Conservation (phyloP, 2,329 filamentous ascomycete species). For the Endoconidiophora polonica region DNA sequence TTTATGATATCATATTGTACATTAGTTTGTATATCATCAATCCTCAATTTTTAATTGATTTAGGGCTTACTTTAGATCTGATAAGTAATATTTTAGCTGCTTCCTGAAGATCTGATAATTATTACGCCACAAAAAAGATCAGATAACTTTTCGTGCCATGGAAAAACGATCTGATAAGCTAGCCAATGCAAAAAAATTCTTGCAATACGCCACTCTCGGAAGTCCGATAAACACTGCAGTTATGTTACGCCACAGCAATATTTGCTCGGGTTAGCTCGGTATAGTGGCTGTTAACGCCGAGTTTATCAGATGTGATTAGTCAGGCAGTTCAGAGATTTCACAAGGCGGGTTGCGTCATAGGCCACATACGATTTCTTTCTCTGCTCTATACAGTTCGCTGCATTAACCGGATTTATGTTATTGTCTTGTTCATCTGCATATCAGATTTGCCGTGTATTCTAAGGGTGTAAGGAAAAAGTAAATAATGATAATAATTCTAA, state of each 20-base stretch:
- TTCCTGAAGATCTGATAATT: too few species aligned
- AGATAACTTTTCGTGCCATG: neutral
- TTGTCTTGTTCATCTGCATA: neutral
- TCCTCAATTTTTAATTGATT: too few species aligned
- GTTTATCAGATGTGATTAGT: conserved; percentile 9
- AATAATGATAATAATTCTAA: too few species aligned
- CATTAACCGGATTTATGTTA: neutral
- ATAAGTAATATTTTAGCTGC: too few species aligned
- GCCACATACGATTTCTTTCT: neutral
- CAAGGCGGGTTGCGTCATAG: neutral
- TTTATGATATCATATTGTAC: too few species aligned
- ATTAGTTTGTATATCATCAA: too few species aligned
- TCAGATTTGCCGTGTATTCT: too few species aligned
- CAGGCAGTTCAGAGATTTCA: neutral
- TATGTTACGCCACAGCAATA: neutral
- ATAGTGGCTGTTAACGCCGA: neutral
- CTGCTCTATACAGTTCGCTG: too few species aligned
- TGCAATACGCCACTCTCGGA: neutral
- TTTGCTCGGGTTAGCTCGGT: neutral
- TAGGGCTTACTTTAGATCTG: too few species aligned
- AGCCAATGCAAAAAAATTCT: too few species aligned
- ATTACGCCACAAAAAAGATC: too few species aligned
- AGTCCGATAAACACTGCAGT: neutral
- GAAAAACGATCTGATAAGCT: conserved; percentile 6
- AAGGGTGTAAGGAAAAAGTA: too few species aligned